phyloP scores from a whole-genome alignment of 345 rosid species.

The Clarkia xantiana region DNA sequence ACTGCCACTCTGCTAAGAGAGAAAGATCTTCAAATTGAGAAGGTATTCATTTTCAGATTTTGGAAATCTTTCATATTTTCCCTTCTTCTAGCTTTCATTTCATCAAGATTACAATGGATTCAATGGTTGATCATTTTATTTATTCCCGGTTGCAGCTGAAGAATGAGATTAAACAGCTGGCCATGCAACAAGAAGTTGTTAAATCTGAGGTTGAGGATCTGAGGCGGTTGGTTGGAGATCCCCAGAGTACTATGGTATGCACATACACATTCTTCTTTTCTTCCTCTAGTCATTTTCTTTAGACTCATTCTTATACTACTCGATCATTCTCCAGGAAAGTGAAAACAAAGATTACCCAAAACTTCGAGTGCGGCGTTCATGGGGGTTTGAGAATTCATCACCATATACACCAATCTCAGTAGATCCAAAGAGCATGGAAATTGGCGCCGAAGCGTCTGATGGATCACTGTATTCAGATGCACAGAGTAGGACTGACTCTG shows the following conservation, averaged over 20 bases:
- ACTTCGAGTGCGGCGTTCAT: conserved; percentile 48
- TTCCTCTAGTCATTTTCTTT: background rate
- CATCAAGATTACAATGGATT: background rate
- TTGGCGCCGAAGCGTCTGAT: conserved; percentile 20
- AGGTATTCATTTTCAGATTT: conserved; percentile 22
- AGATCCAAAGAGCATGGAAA: conserved; percentile 19
- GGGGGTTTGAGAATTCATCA: conserved; percentile 33
- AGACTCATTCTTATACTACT: conserved; percentile 1
- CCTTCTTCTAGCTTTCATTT: too few relatives aligned
- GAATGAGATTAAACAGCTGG: conserved; percentile 42
- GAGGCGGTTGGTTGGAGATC: conserved; percentile 23
- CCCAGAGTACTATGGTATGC: conserved; percentile 21
- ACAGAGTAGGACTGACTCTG: conserved; percentile 33
- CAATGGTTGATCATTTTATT: background rate
- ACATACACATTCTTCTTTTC: conserved; percentile 6
- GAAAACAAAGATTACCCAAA: conserved; percentile 46
- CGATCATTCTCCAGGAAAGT: conserved; percentile 27
- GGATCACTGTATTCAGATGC: conserved; percentile 44
- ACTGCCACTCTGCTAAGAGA: conserved; percentile 35
- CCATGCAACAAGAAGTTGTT: conserved; percentile 37
- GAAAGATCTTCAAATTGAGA: conserved; percentile 67
- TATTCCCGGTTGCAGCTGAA: conserved; percentile 32
- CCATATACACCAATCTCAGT: conserved; percentile 24
- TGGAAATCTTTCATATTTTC: too few relatives aligned
- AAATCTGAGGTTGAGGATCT: conserved; percentile 49